These are phyloP conservation scores for Cladosporium sp. DNA, from an alignment of 2,329 filamentous ascomycete species.

Conservation along the genomic window DNA sequence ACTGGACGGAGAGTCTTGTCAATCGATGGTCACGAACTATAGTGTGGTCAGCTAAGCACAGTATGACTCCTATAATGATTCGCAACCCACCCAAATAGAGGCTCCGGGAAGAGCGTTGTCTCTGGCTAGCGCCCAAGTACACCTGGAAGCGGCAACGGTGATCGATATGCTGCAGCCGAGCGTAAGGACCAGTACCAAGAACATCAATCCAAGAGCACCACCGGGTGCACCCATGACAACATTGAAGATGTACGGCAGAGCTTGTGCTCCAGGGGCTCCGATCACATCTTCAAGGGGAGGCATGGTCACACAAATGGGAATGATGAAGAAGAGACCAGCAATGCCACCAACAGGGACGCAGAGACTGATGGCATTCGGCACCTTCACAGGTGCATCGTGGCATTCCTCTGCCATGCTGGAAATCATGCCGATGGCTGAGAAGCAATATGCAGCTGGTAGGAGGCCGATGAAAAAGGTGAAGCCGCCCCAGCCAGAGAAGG, in stretches of 20 bases:
- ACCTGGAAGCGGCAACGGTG: constrained; percentile 47
- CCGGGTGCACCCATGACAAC: constrained; percentile 47
- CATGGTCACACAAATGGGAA: constrained; percentile 51
- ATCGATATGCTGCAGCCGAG: constrained; percentile 54
- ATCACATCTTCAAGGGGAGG: constrained; percentile 46
- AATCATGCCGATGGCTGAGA: constrained; percentile 57
- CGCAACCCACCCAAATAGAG: constrained; percentile 28
- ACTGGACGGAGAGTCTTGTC: not conserved
- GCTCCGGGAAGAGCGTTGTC: constrained; percentile 43
- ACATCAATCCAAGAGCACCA: constrained; percentile 45
- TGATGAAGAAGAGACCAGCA: constrained; percentile 53
- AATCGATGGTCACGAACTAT: not conserved
- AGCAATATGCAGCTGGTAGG: constrained; percentile 41
- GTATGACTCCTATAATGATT: too few relatives aligned
- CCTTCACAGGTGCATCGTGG: constrained; percentile 47
- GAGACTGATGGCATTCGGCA: constrained; percentile 51
- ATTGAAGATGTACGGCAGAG: constrained; percentile 49
- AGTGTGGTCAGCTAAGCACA: not conserved
- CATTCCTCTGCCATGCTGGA: constrained; percentile 61
- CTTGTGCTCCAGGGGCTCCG: constrained; percentile 44
- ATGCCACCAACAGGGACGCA: constrained; percentile 52
- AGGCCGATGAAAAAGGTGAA: constrained; percentile 63
- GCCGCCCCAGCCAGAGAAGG: constrained; percentile 53
- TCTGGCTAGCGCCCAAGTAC: constrained; percentile 45
- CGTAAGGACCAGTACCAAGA: constrained; percentile 48